Conservation (phyloP, 257 asterid species). For the Scutellaria barbata region DNA sequence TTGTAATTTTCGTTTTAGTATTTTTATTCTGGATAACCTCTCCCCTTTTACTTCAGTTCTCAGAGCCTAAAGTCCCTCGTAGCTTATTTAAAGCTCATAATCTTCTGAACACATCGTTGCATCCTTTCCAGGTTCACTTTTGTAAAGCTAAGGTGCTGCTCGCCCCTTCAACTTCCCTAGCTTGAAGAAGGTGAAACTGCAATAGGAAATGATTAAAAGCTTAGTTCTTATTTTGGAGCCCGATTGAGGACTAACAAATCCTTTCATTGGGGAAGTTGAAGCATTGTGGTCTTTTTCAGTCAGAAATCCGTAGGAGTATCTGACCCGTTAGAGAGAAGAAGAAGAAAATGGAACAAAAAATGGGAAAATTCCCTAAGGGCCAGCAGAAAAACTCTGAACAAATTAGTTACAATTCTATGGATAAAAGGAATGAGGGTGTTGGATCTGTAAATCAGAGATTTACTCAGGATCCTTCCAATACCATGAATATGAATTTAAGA, state of each 20-base stretch:
- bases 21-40: neutral
- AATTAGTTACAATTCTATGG: conserved; percentile 54
- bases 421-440: conserved; percentile 57
- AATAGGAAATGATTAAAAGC: conserved; percentile 38
- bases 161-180: conserved; percentile 23
- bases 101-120: conserved; percentile 36
- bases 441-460: conserved; percentile 61
- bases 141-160: conserved; percentile 21
- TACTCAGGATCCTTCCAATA: conserved; percentile 68
- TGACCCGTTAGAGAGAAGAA: conserved; percentile 21
- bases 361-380: conserved; percentile 53
- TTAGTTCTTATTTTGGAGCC: conserved; percentile 51
- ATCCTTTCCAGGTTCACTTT: conserved; percentile 37
- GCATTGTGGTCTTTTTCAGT: conserved; percentile 21
- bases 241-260: conserved; percentile 41
- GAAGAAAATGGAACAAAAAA: conserved; percentile 57
- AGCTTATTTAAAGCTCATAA: conserved; percentile 1
- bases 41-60: conserved; percentile 24
- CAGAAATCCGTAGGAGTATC: conserved; percentile 13
- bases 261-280: conserved; percentile 27
- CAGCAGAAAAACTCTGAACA: conserved; percentile 60
- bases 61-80: conserved; percentile 12
- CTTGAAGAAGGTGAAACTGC: conserved; percentile 35
- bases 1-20: conserved; percentile 2
- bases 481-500: conserved; percentile 53